Base-by-base conservation (phyloP, 345 rosid genomes). In the Corchorus capsularis region DNA sequence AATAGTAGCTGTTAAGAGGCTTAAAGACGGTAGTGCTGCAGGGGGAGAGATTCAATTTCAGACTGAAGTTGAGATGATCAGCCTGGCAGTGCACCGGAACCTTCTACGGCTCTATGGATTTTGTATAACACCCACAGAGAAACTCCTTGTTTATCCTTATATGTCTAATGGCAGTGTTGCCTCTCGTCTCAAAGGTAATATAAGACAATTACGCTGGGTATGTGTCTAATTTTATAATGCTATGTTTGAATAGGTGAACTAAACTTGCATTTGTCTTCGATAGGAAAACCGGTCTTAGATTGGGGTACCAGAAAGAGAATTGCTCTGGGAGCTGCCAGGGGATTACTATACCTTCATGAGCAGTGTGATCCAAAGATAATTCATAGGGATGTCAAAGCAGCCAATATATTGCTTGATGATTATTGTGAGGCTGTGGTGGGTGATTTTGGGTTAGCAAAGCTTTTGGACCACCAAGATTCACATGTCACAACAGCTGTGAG, bases 141-240 rank as follows among this genome's bases (percentile, higher is more conserved):
- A 91, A 88, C 93, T 96, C 71, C 92, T 96, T 37, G 94, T 96
- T 71, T 96, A 96, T 60, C 98, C 99, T 2, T 92, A 86, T 84
- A 95, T 95, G 99, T 92, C 97, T 37, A 95, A 95, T 67, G 98
- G 99, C 79, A 95, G 99, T 37, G 99, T 95, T 6, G 99, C 98
- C 43, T 92, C 92, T 50, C 97, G 98, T 77, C 94, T 96, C 76
- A 93, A 93, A 87, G 99, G 98, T 93, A 83, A 63, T 20, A 50
- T 19, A 66, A 34, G 22, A 41, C 10, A 52, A 22, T 32, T 47
- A 22, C 20, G 52, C 32, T 7, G 12, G 63, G 20, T 19, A 39
- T 52, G 16, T 7, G 61, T 15, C 27, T 50, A 22, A 61, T 41
- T 46, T 41, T 19, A 9, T 7, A 70, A 20, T 13, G 11, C 2